Evolutionary conservation across 768 basidiomycete species (phyloP).

Genomic region (Agaricus bisporus): DNA sequence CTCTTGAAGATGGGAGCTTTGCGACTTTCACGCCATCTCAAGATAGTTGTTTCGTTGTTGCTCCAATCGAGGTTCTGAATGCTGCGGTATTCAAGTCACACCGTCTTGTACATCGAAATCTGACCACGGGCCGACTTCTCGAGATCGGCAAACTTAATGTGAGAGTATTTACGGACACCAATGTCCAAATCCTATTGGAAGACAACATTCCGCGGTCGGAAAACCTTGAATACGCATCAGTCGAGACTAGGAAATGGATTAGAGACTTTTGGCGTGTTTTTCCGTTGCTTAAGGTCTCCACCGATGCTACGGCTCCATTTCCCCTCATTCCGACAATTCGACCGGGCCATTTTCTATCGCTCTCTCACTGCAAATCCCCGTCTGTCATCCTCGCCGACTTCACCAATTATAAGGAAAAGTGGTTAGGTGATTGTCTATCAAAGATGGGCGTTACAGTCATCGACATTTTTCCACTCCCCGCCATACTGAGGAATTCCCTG

Average conservation of each 20-base stretch:
- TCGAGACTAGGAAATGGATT: constrained; percentile 19
- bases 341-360: constrained; percentile 22
- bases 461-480: constrained; percentile 13
- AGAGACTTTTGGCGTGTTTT: constrained; percentile 26
- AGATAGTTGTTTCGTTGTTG: constrained; percentile 23
- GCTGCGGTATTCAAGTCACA: constrained; percentile 18
- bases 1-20: constrained; percentile 27
- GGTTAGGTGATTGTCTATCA: constrained; percentile 27
- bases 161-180: background rate
- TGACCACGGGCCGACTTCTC: background rate
- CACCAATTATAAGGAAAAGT: constrained; percentile 7
- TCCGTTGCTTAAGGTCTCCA: constrained; percentile 8
- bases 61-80: constrained; percentile 7
- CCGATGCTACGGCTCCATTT: constrained; percentile 18
- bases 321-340: constrained; percentile 28
- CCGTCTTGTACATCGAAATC: constrained; percentile 3
- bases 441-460: constrained; percentile 8
- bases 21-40: constrained; percentile 17
- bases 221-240: background rate
- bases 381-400: constrained; percentile 19
- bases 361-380: constrained; percentile 22
- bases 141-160: constrained; percentile 1
- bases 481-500: constrained; percentile 7
- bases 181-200: background rate
- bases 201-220: background rate